Conservation (phyloP, 305 asterid genomes). For the Andrographis paniculata region DNA sequence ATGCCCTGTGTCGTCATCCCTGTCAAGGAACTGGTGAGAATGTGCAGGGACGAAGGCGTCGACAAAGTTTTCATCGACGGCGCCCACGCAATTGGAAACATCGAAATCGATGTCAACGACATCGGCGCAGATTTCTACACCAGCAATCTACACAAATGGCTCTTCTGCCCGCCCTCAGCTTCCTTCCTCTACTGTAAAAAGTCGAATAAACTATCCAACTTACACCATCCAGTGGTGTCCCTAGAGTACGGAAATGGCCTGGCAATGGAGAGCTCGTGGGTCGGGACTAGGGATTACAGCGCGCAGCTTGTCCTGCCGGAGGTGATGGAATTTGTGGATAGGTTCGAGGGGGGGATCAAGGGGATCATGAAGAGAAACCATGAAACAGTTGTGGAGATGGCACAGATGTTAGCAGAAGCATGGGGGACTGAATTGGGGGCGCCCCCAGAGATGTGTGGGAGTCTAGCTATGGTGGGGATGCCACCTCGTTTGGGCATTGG, state of each 20-base stretch:
- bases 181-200: slow-evolving; percentile 30
- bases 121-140: slow-evolving; percentile 84
- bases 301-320: slow-evolving; percentile 67
- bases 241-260: too few relatives aligned
- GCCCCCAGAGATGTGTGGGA: slow-evolving; percentile 62
- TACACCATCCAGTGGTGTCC: too few relatives aligned
- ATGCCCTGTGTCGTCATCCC: slow-evolving; percentile 80
- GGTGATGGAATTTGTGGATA: slow-evolving; percentile 48
- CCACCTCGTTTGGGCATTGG: slow-evolving; percentile 54
- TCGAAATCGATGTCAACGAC: slow-evolving; percentile 53
- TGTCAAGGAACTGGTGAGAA: slow-evolving; percentile 43
- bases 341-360: slow-evolving; percentile 69
- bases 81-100: slow-evolving; percentile 73
- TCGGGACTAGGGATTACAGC: slow-evolving; percentile 78
- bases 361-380: slow-evolving; percentile 69
- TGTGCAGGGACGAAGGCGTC: slow-evolving; percentile 67
- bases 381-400: slow-evolving; percentile 63
- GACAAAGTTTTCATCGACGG: slow-evolving; percentile 64
- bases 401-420: slow-evolving; percentile 43
- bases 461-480: slow-evolving; percentile 90
- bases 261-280: slow-evolving; percentile 36
- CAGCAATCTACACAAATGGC: slow-evolving; percentile 75
- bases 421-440: slow-evolving; percentile 76
- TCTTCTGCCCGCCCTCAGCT: slow-evolving; percentile 70
- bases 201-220: too few relatives aligned